Evolutionary conservation across 768 basidiomycete species (phyloP).

Genomic region (Fomitopsis pulvina): DNA sequence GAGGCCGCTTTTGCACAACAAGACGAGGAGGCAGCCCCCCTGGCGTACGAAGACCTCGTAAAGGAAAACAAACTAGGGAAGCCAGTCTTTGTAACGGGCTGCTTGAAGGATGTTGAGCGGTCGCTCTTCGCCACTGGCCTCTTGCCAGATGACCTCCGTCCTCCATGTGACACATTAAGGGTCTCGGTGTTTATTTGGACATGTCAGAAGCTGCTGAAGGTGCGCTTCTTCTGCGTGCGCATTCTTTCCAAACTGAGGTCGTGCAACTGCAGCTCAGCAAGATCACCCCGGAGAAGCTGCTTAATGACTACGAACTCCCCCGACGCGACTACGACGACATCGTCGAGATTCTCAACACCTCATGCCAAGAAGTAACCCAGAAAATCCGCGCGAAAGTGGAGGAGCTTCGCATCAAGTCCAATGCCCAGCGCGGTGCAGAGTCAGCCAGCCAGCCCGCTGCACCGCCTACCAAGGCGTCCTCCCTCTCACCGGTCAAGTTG

Average conservation of each 20-base stretch:
- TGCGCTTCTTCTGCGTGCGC: neutral
- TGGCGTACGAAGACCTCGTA: constrained; percentile 13
- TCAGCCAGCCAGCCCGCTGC: neutral
- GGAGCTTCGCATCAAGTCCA: constrained; percentile 1
- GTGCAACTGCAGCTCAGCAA: constrained; percentile 3
- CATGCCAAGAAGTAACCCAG: constrained; percentile 9
- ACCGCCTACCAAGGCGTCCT: neutral
- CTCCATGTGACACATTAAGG: constrained; percentile 13
- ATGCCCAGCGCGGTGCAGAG: neutral
- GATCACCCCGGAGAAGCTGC: constrained; percentile 2
- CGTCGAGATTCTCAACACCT: constrained; percentile 6
- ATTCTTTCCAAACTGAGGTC: neutral
- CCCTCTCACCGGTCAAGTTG: constrained; percentile 18
- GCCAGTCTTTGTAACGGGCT: constrained; percentile 10
- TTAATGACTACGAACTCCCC: constrained; percentile 4
- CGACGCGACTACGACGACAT: constrained; percentile 14
- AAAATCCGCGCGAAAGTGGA: constrained; percentile 7
- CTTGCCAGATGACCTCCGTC: constrained; percentile 10
- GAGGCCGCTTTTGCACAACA: constrained; percentile 3
- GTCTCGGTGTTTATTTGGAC: constrained; percentile 23
- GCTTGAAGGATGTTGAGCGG: constrained; percentile 19
- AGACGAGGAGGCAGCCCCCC: neutral
- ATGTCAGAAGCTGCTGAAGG: constrained; percentile 12
- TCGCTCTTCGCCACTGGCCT: constrained; percentile 14
- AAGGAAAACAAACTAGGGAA: constrained; percentile 8